Base-by-base conservation (phyloP, 306 rosid species). In the Albizia julibrissin region DNA sequence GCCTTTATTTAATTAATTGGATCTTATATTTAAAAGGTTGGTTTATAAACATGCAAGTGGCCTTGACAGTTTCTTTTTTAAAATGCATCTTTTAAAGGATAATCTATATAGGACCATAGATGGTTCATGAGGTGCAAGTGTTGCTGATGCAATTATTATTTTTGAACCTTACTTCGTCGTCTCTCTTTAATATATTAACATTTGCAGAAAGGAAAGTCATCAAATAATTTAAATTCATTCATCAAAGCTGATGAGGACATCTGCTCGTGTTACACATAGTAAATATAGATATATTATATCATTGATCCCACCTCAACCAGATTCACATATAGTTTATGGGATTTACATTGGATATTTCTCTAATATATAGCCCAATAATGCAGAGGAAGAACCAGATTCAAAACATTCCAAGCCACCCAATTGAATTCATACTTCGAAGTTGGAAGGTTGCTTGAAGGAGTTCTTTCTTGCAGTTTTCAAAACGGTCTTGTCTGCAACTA, bases 401-500 rank as follows among this genome's bases (percentile, higher is more conserved):
- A 77, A 72, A 58, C 49, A 54, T 5, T 9, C 40, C 40, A 29
- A 6, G n/a, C 3, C 69, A 27, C 10, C 69, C 39, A 2, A 5
- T 64, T 64, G 69, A 64, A 29, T 64, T 85, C 77, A 92, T 56
- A 85, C 84, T 78, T 84, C 81, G 14, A 22, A 58, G 72, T 83
- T 82, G 64, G 93, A 64, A 49, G 71, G 78, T 73, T 78, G 87
- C 18, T 86, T 84, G 97, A 96, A 89, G 83, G 98, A 96, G 90
- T 96, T 96, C 85, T 77, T 93, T 84, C 99, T 92, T 59, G 98
- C 98, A 52, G 97, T 92, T 82, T 92, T 94, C 91, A 96, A 81
- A 66, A 96, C 90, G 0, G 98, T 96, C 92, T 93, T 96, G 88
- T 96, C 99, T 76, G 99, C 99, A 70, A 96, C 99, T 29, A 93